These are phyloP conservation scores for Pseudogymnoascus sp. DNA, from an alignment of 2,329 filamentous ascomycete species.

Conservation along the genomic window DNA sequence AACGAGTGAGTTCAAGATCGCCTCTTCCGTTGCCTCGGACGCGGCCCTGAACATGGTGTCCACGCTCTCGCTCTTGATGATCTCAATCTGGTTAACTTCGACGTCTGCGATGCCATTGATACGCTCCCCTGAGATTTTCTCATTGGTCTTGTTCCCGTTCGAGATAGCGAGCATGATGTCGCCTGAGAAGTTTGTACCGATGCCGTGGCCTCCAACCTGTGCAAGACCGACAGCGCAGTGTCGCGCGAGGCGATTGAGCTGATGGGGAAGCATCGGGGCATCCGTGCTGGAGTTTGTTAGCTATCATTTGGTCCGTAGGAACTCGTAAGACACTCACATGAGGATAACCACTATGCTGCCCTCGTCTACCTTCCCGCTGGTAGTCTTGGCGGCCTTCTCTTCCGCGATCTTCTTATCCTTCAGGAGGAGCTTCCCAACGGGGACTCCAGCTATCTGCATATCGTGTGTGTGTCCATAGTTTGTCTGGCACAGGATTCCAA, in stretches of 20 bases:
- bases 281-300: conserved; percentile 37
- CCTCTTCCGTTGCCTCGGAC: conserved; percentile 57
- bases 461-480: conserved; percentile 56
- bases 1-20: conserved; percentile 54
- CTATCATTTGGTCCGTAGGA: not conserved
- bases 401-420: conserved; percentile 37
- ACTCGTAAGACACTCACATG: conserved; percentile 27
- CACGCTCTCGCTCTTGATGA: conserved; percentile 52
- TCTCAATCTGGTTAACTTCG: conserved; percentile 38
- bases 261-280: conserved; percentile 50
- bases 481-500: conserved; percentile 56
- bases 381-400: conserved; percentile 25
- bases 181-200: conserved; percentile 49
- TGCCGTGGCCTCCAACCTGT: conserved; percentile 52
- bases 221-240: conserved; percentile 55
- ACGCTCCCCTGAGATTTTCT: conserved; percentile 21
- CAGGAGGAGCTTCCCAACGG: conserved; percentile 51
- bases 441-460: conserved; percentile 53
- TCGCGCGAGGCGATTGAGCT: conserved; percentile 51
- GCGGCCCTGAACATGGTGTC: conserved; percentile 55
- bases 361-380: conserved; percentile 46
- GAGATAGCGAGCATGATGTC: conserved; percentile 64
- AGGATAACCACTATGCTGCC: conserved; percentile 56
- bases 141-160: conserved; percentile 41
- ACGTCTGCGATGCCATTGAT: conserved; percentile 26